Base-by-base conservation (phyloP, 306 rosid species). In the Quercus glauca region DNA sequence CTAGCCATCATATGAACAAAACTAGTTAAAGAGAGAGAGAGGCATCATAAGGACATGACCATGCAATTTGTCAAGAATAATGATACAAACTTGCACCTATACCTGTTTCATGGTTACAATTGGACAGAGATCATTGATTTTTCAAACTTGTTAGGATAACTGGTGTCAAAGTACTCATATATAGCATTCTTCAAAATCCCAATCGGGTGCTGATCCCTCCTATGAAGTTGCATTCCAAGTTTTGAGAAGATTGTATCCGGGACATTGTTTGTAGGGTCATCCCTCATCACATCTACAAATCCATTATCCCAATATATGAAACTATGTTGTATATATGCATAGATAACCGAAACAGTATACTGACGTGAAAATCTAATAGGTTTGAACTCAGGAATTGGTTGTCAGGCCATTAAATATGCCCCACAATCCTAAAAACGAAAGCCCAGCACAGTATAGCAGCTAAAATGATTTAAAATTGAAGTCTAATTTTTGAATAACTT, bases 161-260 rank as follows among this genome's bases (percentile, higher is more conserved):
- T 90, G 63, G 89, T 59, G 60, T 96, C 96, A 69, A 96, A 93
- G 78, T 93, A 96, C 28, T 93, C 91, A 13, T 88, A 79, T 80
- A 96, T 93, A 3, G 91, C 91, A 81, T 96, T 96, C 93, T 90
- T 96, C 73, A 96, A 74, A 77, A 93, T 96, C 64, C 98, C 99
- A 76, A 93, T 91, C 4, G 97, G 98, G 76, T 93, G 98, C 19
- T 91, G 87, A 83, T 91, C 91, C 90, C 96, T 88, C 84, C 92
- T 88, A 75, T 96, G 99, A 80, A 96, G 96, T 80, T 96, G 96
- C 96, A 91, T 73, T 67, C 99, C 98, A 76, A 96, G 93, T 85
- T 91, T 96, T 5, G 93, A 80, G 77, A 90, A 96, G 68, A 96
- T 93, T 4, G 85, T 84, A 83, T 96, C 97, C 2, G 94, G 99